phyloP scores from a whole-genome alignment of 192 early-diverging fungal species.

The Backusella psychrophila region DNA sequence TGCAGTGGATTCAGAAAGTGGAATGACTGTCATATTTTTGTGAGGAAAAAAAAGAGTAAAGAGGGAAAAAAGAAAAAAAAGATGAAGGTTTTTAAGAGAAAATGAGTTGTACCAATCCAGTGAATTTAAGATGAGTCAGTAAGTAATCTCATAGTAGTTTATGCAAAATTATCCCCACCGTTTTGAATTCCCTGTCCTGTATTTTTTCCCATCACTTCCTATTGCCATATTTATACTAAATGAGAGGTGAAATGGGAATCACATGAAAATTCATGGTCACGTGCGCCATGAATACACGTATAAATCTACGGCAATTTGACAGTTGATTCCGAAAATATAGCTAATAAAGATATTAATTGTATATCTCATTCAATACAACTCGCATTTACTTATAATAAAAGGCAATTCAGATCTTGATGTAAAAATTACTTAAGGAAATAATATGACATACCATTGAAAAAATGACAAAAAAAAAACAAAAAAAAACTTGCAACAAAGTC shows the following conservation, averaged over 20 bases:
- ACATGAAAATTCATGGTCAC: not conserved
- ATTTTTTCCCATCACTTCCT: slow-evolving; percentile 9
- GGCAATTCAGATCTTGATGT: not conserved
- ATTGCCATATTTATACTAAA: not conserved
- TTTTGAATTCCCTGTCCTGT: not conserved
- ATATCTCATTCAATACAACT: too few species aligned
- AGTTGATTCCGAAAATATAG: not conserved
- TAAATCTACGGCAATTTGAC: not conserved
- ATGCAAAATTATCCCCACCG: not conserved
- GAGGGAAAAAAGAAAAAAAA: slow-evolving; percentile 1
- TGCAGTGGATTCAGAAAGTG: slow-evolving; percentile 11
- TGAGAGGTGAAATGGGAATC: not conserved
- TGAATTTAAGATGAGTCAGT: not conserved
- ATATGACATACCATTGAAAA: not conserved
- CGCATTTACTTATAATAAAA: too few species aligned
- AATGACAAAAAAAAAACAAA: not conserved
- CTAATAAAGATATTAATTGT: too few species aligned
- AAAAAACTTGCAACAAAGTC: not conserved
- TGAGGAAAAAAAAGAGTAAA: not conserved
- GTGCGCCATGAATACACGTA: not conserved
- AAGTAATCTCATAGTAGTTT: not conserved
- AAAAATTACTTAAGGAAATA: not conserved
- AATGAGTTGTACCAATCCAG: not conserved
- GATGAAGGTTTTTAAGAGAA: not conserved
- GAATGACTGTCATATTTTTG: not conserved